phyloP scores from a whole-genome alignment of 2,329 filamentous ascomycete species.

The Bipolaris zeicola region DNA sequence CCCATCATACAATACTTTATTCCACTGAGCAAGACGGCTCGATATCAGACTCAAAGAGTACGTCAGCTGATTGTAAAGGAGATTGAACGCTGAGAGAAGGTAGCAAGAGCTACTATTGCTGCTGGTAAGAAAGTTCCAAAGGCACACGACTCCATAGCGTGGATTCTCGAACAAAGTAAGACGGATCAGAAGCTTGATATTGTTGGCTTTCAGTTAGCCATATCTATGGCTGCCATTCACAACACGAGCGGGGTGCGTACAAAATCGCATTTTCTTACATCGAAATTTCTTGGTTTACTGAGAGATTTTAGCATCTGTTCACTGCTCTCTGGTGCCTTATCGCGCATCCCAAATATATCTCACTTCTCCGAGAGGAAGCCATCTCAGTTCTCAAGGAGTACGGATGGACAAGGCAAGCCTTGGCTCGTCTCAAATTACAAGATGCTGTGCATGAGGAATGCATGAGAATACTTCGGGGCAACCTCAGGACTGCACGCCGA shows the following conservation, averaged over 20 bases:
- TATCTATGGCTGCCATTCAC: background rate
- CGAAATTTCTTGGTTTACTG: background rate
- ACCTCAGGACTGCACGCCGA: background rate
- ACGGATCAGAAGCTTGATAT: background rate
- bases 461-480: background rate
- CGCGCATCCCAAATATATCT: background rate
- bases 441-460: slow-evolving; percentile 1
- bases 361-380: background rate
- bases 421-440: background rate
- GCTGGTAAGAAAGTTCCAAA: background rate
- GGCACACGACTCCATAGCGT: background rate
- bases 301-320: background rate
- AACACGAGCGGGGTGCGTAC: background rate
- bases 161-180: background rate
- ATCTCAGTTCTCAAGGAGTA: background rate
- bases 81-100: background rate
- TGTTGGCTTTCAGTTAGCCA: background rate
- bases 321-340: background rate
- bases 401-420: slow-evolving; percentile 1
- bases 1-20: background rate
- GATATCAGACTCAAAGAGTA: background rate
- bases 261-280: background rate
- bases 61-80: background rate
- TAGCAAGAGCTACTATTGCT: background rate
- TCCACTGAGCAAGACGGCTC: background rate